phyloP scores from a whole-genome alignment of 768 basidiomycete species.

The Cantharellus cinnabarinus region DNA sequence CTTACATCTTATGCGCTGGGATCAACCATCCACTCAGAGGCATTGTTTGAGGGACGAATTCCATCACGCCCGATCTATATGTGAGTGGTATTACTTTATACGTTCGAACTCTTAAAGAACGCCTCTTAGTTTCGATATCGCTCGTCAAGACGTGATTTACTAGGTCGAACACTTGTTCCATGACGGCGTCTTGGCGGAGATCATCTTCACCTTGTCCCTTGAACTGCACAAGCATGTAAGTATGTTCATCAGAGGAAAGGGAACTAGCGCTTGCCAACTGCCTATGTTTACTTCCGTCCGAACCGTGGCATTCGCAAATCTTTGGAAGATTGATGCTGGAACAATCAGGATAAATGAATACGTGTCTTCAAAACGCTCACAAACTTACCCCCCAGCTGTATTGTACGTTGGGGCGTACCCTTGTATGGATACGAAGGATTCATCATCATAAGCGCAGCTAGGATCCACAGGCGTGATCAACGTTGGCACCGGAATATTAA shows the following conservation, averaged over 20 bases:
- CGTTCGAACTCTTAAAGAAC: slow-evolving; percentile 52
- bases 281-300: slow-evolving; percentile 41
- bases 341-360: neutral
- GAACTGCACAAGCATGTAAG: slow-evolving; percentile 31
- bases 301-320: slow-evolving; percentile 47
- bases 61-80: slow-evolving; percentile 60
- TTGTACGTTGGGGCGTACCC: slow-evolving; percentile 37
- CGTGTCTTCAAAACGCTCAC: neutral
- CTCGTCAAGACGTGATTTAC: slow-evolving; percentile 56
- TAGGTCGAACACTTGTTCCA: slow-evolving; percentile 92
- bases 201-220: slow-evolving; percentile 87
- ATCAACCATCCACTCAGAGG: slow-evolving; percentile 44
- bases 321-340: slow-evolving; percentile 49
- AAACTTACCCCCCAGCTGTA: slow-evolving; percentile 40
- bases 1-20: slow-evolving; percentile 41
- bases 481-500: slow-evolving; percentile 75
- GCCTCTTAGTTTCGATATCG: slow-evolving; percentile 57
- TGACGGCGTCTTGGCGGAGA: slow-evolving; percentile 89
- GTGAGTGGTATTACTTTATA: slow-evolving; percentile 84
- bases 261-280: slow-evolving; percentile 43
- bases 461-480: slow-evolving; percentile 45
- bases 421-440: slow-evolving; percentile 39
- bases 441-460: slow-evolving; percentile 39
- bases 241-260: neutral
- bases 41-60: slow-evolving; percentile 69